Conservation (phyloP, 106 monocot genomes). For the Acorus gramineus region DNA sequence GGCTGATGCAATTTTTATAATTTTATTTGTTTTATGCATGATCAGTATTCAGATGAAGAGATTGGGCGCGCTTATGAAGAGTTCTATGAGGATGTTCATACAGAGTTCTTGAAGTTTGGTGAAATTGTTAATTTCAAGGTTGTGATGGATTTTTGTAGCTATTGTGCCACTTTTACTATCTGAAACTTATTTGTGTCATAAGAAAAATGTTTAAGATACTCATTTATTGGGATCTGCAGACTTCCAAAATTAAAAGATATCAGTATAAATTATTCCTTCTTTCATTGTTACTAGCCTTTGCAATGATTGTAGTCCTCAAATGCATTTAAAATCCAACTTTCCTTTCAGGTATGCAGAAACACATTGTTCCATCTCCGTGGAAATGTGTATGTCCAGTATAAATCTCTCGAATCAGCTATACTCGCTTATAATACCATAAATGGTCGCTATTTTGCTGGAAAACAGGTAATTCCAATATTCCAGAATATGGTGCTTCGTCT, state of each 20-base stretch:
- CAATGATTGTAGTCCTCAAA: background rate
- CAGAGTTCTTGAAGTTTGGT: constrained; percentile 95
- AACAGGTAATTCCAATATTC: constrained; percentile 38
- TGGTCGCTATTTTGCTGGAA: constrained; percentile 91
- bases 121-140: constrained; percentile 99
- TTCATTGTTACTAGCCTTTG: no score
- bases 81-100: constrained; percentile 99
- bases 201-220: background rate
- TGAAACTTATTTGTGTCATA: background rate
- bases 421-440: constrained; percentile 77
- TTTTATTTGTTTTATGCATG: background rate
- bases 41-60: constrained; percentile 95
- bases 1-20: background rate
- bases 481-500: background rate
- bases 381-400: constrained; percentile 97
- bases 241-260: background rate
- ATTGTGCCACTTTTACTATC: background rate
- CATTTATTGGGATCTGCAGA: background rate
- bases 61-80: constrained; percentile 83
- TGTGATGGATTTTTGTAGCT: constrained; percentile 5
- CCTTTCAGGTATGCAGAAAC: constrained; percentile 77
- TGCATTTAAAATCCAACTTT: no score
- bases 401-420: constrained; percentile 71
- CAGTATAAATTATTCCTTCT: no score
- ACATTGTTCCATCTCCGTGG: constrained; percentile 84